Conservation (phyloP, 2,329 filamentous ascomycete genomes). For the Dryadomyces quercivorus region DNA sequence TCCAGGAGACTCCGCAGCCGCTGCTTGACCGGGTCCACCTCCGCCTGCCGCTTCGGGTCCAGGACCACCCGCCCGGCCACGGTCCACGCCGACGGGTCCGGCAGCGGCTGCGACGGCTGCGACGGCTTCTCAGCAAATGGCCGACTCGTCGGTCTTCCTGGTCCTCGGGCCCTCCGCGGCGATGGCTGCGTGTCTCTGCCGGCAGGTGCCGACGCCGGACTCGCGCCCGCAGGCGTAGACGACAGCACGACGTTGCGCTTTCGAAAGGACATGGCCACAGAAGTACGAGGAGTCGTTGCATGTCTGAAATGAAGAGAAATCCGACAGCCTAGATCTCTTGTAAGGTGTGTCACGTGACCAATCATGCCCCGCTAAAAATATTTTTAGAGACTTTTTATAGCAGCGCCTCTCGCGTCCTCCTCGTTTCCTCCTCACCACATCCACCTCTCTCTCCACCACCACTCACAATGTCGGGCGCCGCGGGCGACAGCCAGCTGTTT, state of each 20-base stretch:
- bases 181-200: background rate
- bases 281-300: too few relatives aligned
- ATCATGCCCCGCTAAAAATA: too few relatives aligned
- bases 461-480: constrained; percentile 34
- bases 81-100: constrained; percentile 3
- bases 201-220: background rate
- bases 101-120: constrained; percentile 10
- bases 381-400: background rate
- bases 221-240: constrained; percentile 14
- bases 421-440: background rate
- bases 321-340: too few relatives aligned
- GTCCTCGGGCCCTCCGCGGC: background rate
- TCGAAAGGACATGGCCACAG: constrained; percentile 52
- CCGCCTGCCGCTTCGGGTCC: background rate
- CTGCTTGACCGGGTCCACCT: constrained; percentile 8
- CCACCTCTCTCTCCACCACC: background rate
- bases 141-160: too few relatives aligned
- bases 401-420: background rate
- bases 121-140: too few relatives aligned
- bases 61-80: constrained; percentile 1
- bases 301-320: too few relatives aligned
- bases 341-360: too few relatives aligned
- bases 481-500: constrained; percentile 84
- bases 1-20: constrained; percentile 4
- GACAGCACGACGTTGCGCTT: constrained; percentile 43